phyloP scores from a whole-genome alignment of 768 basidiomycete genomes.

The Termitomyces sp. region DNA sequence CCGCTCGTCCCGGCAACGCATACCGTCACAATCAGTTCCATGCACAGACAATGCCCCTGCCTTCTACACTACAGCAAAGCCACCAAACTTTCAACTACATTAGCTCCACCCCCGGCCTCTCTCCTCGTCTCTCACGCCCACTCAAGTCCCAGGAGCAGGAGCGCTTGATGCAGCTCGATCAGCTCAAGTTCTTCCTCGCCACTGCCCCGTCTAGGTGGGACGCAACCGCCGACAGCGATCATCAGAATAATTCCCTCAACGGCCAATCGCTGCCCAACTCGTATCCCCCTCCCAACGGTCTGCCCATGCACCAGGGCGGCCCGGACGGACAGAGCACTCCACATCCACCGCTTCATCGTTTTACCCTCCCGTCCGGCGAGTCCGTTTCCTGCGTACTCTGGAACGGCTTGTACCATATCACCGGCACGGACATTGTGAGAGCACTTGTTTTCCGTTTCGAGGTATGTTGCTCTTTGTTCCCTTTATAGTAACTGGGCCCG shows the following conservation, averaged over 20 bases:
- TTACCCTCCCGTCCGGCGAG: conserved; percentile 82
- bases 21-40: conserved; percentile 42
- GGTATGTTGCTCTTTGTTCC: conserved; percentile 31
- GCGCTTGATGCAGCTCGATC: conserved; percentile 67
- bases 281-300: not conserved
- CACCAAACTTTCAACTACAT: conserved; percentile 14
- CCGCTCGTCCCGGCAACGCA: conserved; percentile 45
- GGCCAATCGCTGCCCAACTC: conserved; percentile 3
- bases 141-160: conserved; percentile 64
- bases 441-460: conserved; percentile 93
- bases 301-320: conserved; percentile 18
- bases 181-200: conserved; percentile 85
- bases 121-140: conserved; percentile 46
- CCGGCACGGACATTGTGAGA: conserved; percentile 94
- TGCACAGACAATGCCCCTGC: conserved; percentile 18
- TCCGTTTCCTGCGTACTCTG: conserved; percentile 90
- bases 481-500: conserved; percentile 1
- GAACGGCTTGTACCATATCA: conserved; percentile 90
- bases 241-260: conserved; percentile 18
- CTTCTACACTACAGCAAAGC: too few species aligned
- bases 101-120: conserved; percentile 25
- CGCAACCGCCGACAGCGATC: conserved; percentile 21
- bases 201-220: conserved; percentile 80
- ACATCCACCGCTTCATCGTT: conserved; percentile 81
- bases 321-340: conserved; percentile 45